Evolutionary conservation across 2,329 filamentous ascomycete species (phyloP).

Genomic region (Trichoderma lentiforme): DNA sequence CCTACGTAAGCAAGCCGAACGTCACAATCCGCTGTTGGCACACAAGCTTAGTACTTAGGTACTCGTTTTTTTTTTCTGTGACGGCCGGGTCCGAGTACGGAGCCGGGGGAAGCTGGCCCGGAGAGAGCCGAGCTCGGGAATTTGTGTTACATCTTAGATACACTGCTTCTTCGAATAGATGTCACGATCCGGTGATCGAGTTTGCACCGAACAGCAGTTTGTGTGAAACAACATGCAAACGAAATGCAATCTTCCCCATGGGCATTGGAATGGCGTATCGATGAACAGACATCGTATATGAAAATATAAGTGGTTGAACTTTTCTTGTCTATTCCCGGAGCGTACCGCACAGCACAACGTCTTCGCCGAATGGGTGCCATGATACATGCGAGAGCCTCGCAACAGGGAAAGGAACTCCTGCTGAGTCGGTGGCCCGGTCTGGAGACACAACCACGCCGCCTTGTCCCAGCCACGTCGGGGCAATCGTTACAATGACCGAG

Average conservation of each 20-base stretch:
- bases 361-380: slow-evolving; percentile 78
- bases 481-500: slow-evolving; percentile 82
- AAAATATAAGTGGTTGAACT: no score
- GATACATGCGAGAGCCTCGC: slow-evolving; percentile 63
- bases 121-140: not conserved
- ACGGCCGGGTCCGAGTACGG: slow-evolving; percentile 14
- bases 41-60: not conserved
- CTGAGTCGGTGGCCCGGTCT: slow-evolving; percentile 47
- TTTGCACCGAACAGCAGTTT: not conserved
- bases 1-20: not conserved
- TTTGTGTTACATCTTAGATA: not conserved
- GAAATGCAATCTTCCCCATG: not conserved
- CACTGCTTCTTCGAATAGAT: not conserved
- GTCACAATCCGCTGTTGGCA: not conserved
- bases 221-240: not conserved
- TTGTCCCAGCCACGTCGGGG: slow-evolving; percentile 83
- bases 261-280: not conserved
- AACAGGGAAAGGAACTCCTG: slow-evolving; percentile 55
- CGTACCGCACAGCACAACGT: slow-evolving; percentile 76
- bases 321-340: slow-evolving; percentile 33
- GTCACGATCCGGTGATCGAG: not conserved
- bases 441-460: slow-evolving; percentile 80
- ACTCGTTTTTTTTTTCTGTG: not conserved
- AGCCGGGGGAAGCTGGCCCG: not conserved
- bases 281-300: not conserved